Evolutionary conservation across 2,329 filamentous ascomycete genomes (phyloP).

Genomic region (Teratosphaeria destructans): DNA sequence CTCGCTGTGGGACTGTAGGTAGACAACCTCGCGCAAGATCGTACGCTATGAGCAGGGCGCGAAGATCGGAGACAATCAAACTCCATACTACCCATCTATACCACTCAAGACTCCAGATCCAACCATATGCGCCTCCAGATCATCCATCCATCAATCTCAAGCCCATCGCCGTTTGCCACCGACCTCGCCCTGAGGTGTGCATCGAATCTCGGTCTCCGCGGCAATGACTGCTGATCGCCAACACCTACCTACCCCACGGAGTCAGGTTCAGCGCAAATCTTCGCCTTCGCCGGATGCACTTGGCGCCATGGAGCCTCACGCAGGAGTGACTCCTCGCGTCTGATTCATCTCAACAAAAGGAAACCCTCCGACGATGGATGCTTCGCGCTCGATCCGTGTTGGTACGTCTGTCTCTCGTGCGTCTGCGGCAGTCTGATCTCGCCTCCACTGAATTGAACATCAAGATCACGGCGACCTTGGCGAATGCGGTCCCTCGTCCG

Average conservation of each 20-base stretch:
- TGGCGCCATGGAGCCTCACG: too few species aligned
- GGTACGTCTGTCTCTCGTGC: background rate
- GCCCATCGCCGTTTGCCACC: background rate
- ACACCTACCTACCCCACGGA: too few species aligned
- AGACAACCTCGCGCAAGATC: background rate
- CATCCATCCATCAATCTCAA: background rate
- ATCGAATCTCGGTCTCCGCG: too few species aligned
- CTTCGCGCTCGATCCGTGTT: too few species aligned
- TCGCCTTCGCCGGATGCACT: too few species aligned
- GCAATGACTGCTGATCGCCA: too few species aligned
- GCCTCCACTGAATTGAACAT: background rate
- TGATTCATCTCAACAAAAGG: background rate
- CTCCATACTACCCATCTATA: background rate
- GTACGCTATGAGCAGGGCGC: background rate
- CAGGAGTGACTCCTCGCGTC: background rate
- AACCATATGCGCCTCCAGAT: background rate
- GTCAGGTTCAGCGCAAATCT: too few species aligned
- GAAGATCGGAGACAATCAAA: background rate
- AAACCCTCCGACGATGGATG: too few species aligned
- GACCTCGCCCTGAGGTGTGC: background rate
- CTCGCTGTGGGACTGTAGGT: background rate
- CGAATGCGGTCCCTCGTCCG: constrained; percentile 14
- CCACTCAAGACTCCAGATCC: background rate
- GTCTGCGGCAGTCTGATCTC: background rate
- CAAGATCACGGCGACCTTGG: constrained; percentile 2